These are phyloP conservation scores for Cerioporus squamosus DNA, from an alignment of 1,284 basidiomycete genomes.

Conservation along the genomic window DNA sequence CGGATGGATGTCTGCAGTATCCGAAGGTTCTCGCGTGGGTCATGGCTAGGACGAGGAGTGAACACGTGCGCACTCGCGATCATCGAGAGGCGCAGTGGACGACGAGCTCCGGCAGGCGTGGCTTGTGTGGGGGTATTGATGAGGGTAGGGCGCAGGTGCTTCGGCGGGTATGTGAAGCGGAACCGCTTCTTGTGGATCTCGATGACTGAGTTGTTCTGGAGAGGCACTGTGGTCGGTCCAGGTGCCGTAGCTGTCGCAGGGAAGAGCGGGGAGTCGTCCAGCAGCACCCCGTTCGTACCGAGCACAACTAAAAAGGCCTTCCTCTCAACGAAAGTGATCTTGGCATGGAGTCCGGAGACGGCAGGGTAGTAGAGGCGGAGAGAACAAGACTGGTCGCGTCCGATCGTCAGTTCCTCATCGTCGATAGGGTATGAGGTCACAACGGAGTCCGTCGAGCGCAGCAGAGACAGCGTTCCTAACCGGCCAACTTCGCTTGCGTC, in stretches of 20 bases:
- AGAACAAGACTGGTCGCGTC: conserved; percentile 62
- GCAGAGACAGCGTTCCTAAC: conserved; percentile 62
- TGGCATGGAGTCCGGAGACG: conserved; percentile 66
- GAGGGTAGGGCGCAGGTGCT: conserved; percentile 63
- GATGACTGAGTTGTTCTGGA: conserved; percentile 66
- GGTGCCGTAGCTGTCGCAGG: conserved; percentile 40
- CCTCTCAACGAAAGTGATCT: conserved; percentile 61
- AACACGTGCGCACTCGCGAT: conserved; percentile 75
- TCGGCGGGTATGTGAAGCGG: conserved; percentile 72
- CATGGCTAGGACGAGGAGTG: conserved; percentile 59
- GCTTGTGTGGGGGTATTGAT: conserved; percentile 48
- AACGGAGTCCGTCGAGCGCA: conserved; percentile 51
- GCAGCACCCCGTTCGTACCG: conserved; percentile 56
- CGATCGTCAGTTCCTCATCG: conserved; percentile 66
- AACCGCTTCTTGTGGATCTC: conserved; percentile 72
- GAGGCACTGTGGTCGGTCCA: conserved; percentile 56
- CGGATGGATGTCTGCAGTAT: conserved; percentile 64
- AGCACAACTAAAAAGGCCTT: conserved; percentile 72
- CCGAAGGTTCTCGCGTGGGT: conserved; percentile 64
- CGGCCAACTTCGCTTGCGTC: conserved; percentile 57
- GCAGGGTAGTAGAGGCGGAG: conserved; percentile 70
- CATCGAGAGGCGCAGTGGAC: conserved; percentile 70
- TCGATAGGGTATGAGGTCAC: conserved; percentile 75
- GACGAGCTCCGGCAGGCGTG: conserved; percentile 27
- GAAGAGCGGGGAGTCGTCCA: conserved; percentile 66